Conservation (phyloP, 2,329 filamentous ascomycete species). For the Fusarium decemcellulare region DNA sequence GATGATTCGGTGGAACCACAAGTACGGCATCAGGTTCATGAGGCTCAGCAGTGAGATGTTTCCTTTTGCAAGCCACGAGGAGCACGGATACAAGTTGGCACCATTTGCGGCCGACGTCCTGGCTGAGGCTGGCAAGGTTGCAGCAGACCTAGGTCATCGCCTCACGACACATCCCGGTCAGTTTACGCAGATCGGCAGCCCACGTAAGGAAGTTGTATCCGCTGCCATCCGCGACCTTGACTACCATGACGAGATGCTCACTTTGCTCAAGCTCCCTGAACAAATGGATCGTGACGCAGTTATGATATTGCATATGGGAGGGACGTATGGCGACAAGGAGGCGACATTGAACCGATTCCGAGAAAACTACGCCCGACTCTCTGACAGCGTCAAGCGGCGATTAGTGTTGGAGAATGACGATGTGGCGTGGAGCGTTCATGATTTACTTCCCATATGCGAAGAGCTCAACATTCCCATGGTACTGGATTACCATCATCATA, state of each 20-base stretch:
- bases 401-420: constrained; percentile 96
- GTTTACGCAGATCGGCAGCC: constrained; percentile 93
- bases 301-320: constrained; percentile 96
- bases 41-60: constrained; percentile 97
- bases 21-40: constrained; percentile 93
- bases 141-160: constrained; percentile 84
- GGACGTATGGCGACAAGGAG: constrained; percentile 87
- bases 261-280: constrained; percentile 80
- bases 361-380: constrained; percentile 77
- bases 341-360: constrained; percentile 85
- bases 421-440: constrained; percentile 92
- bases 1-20: constrained; percentile 93
- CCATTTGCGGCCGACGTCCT: constrained; percentile 86
- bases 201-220: constrained; percentile 80
- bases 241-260: constrained; percentile 90
- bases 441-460: constrained; percentile 90
- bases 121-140: constrained; percentile 81
- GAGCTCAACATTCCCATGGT: constrained; percentile 95
- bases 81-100: constrained; percentile 87
- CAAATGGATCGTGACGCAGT: constrained; percentile 89
- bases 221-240: constrained; percentile 86
- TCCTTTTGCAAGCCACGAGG: constrained; percentile 90
- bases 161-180: constrained; percentile 93
- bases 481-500: constrained; percentile 95
- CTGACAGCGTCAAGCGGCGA: constrained; percentile 80